Percentiles rank a stretch among this genome's conserved stretches.
Evolutionary conservation across 2,329 filamentous ascomycete genomes (phyloP).

Genomic region (Ophiostoma ulmi): DNA sequence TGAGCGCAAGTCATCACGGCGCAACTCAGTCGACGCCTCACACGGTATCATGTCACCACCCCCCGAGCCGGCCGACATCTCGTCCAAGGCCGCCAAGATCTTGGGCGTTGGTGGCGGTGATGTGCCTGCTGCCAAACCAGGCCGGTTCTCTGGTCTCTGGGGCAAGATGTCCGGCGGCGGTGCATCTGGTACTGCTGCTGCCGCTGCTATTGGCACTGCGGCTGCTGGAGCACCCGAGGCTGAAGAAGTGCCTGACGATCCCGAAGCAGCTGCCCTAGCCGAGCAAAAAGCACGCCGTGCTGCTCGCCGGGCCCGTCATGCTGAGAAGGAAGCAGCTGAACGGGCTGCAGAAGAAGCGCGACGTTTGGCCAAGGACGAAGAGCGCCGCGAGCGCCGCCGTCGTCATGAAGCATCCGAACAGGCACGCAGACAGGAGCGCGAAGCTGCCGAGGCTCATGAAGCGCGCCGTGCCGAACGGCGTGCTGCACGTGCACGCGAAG

Average conservation of each 20-base stretch:
- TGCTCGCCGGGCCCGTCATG: slow-evolving; percentile 55
- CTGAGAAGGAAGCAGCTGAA: slow-evolving; percentile 48
- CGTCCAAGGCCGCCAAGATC: slow-evolving; percentile 72
- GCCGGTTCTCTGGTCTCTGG: slow-evolving; percentile 56
- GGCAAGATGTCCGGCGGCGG: slow-evolving; percentile 46
- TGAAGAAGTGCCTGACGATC: slow-evolving; percentile 42
- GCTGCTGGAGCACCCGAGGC: slow-evolving; percentile 38
- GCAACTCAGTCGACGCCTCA: slow-evolving; percentile 61
- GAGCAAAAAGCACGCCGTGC: slow-evolving; percentile 57
- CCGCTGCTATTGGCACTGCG: slow-evolving; percentile 12
- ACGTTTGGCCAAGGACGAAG: slow-evolving; percentile 49
- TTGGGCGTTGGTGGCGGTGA: slow-evolving; percentile 52
- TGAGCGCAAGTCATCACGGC: slow-evolving; percentile 52
- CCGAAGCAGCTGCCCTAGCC: slow-evolving; percentile 27
- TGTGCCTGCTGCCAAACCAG: slow-evolving; percentile 56
- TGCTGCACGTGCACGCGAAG: slow-evolving; percentile 35
- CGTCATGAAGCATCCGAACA: slow-evolving; percentile 53
- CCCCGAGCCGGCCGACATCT: slow-evolving; percentile 62
- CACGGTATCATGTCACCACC: slow-evolving; percentile 66
- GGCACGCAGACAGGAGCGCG: slow-evolving; percentile 51
- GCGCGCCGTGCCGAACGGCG: slow-evolving; percentile 49
- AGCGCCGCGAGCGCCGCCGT: slow-evolving; percentile 50
- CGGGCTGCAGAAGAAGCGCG: slow-evolving; percentile 53
- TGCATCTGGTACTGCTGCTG: slow-evolving; percentile 27
- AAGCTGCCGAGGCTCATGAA: slow-evolving; percentile 40